These are phyloP conservation scores for Drechslera avenae DNA, from an alignment of 2,329 filamentous ascomycete species.

Conservation along the genomic window DNA sequence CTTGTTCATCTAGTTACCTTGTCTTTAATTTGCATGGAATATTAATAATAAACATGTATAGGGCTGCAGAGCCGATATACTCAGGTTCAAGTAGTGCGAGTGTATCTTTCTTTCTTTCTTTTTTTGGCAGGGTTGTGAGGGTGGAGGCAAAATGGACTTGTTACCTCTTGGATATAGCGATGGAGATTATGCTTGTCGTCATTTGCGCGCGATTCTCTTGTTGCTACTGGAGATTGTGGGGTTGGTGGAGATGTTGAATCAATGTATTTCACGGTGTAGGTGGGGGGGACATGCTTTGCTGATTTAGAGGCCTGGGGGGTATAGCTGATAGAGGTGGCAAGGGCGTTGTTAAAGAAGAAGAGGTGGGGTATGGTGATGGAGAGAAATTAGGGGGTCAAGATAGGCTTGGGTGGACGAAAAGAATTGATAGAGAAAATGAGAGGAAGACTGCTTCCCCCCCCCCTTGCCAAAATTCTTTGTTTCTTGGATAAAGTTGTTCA, in stretches of 20 bases:
- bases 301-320: constrained; percentile 5
- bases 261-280: neutral
- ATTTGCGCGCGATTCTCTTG: constrained; percentile 5
- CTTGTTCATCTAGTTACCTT: too few relatives aligned
- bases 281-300: constrained; percentile 10
- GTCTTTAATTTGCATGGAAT: too few relatives aligned
- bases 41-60: too few relatives aligned
- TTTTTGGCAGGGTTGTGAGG: too few relatives aligned
- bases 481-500: neutral
- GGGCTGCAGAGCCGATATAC: too few relatives aligned
- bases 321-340: constrained; percentile 5
- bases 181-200: constrained; percentile 16
- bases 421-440: neutral
- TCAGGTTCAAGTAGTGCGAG: too few relatives aligned
- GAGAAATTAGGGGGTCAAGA: too few relatives aligned
- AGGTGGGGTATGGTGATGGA: too few relatives aligned
- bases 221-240: constrained; percentile 7
- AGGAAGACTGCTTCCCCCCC: neutral
- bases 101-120: too few relatives aligned
- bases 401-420: neutral
- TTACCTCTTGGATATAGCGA: constrained; percentile 12
- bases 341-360: constrained; percentile 30
- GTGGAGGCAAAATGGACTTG: too few relatives aligned
- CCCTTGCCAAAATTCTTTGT: neutral
- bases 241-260: neutral